Conservation (phyloP, 495 filamentous ascomycete genomes). For the Pyrenula massariospora region DNA sequence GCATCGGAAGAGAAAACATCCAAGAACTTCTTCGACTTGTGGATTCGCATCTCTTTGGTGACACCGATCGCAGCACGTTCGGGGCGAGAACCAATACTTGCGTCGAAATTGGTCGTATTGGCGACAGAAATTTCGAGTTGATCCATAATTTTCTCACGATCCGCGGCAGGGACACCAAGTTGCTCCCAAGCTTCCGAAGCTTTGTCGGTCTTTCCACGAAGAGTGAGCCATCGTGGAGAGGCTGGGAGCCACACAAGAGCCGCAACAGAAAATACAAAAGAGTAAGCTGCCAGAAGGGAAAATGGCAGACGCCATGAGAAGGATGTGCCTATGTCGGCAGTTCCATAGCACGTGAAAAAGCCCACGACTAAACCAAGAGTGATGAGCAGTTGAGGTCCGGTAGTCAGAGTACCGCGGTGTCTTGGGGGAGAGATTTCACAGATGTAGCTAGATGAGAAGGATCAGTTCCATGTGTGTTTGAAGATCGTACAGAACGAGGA, state of each 20-base stretch:
- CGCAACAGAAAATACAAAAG: constrained; percentile 22
- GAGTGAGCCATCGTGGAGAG: constrained; percentile 39
- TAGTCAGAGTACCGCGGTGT: constrained; percentile 38
- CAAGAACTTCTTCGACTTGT: not conserved
- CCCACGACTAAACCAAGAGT: constrained; percentile 39
- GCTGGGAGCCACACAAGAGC: constrained; percentile 26
- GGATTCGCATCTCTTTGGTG: too few relatives aligned
- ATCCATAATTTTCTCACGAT: constrained; percentile 36
- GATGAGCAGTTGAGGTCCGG: constrained; percentile 42
- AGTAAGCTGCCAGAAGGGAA: constrained; percentile 28
- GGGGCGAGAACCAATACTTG: too few relatives aligned
- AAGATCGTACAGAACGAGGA: not conserved
- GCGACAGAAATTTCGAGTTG: constrained; percentile 13
- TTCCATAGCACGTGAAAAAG: constrained; percentile 54
- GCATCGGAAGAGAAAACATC: constrained; percentile 31
- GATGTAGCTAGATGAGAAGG: constrained; percentile 20
- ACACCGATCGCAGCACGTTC: too few relatives aligned
- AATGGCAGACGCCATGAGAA: constrained; percentile 48
- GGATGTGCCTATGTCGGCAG: constrained; percentile 33
- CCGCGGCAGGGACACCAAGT: constrained; percentile 34
- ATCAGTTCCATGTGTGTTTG: not conserved
- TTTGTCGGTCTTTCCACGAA: constrained; percentile 22
- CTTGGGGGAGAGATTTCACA: constrained; percentile 48
- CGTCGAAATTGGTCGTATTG: too few relatives aligned
- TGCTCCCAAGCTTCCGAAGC: constrained; percentile 26